Conservation (phyloP, 495 filamentous ascomycete species). For the Thozetella sp. region DNA sequence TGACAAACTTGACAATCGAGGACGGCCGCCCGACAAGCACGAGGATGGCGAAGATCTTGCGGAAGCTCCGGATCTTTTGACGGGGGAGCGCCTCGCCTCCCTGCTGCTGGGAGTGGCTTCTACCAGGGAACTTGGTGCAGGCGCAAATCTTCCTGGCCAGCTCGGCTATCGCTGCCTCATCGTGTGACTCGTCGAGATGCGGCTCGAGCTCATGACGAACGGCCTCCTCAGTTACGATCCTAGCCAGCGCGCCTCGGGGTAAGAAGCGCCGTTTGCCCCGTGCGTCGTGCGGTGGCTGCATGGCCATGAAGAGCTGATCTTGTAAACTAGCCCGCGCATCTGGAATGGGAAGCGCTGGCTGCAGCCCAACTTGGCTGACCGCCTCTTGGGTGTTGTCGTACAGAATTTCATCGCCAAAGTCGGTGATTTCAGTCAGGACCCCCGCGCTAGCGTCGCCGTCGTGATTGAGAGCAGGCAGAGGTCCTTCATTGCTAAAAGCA, state of each 20-base stretch:
- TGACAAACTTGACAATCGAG: conserved; percentile 15
- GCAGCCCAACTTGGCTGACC: neutral
- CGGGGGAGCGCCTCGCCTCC: too few species aligned
- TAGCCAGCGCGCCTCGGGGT: conserved; percentile 5
- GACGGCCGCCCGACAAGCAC: conserved; percentile 11
- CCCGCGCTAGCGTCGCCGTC: neutral
- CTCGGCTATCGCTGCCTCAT: neutral
- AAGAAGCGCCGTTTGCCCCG: conserved; percentile 11
- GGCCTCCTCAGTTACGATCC: conserved; percentile 7
- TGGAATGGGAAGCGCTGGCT: neutral
- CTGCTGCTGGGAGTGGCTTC: neutral
- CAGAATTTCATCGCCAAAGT: neutral
- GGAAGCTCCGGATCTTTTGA: conserved; percentile 6
- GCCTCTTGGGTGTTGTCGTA: neutral
- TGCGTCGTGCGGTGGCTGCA: neutral
- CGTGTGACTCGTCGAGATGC: neutral
- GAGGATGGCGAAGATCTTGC: conserved; percentile 23
- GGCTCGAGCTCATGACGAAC: conserved; percentile 8
- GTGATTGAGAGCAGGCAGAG: neutral
- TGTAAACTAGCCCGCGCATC: too few species aligned
- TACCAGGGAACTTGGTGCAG: too few species aligned
- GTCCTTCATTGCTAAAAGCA: conserved; percentile 4
- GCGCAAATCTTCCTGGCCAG: conserved; percentile 6
- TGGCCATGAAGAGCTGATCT: conserved; percentile 1
- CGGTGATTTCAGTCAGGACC: conserved; percentile 3